These are phyloP conservation scores for Fraxinus floribunda DNA, from an alignment of 305 asterid species.

Conservation along the genomic window DNA sequence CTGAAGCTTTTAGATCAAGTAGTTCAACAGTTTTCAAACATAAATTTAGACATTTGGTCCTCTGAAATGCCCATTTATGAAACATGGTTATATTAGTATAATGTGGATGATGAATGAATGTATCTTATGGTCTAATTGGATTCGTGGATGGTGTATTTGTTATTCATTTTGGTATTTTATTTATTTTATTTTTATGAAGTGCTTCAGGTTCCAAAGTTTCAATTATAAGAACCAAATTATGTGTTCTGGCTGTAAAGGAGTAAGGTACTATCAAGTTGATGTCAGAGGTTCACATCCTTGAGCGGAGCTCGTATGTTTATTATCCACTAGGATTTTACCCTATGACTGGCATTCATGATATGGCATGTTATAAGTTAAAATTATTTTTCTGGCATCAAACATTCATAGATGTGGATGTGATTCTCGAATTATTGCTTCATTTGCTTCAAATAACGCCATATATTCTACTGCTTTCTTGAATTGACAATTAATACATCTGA, in stretches of 20 bases:
- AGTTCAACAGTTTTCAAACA: not conserved
- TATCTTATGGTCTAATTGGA: not conserved
- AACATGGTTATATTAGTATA: not conserved
- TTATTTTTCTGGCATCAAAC: not conserved
- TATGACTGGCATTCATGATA: not conserved
- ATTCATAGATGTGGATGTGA: not conserved
- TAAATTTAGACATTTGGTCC: not conserved
- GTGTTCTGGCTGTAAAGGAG: not conserved
- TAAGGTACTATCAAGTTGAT: not conserved
- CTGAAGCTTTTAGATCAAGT: not conserved
- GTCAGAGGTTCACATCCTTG: not conserved
- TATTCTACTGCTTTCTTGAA: not conserved
- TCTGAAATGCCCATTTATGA: not conserved
- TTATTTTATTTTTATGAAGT: not conserved
- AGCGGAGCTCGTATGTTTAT: not conserved
- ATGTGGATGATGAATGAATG: not conserved
- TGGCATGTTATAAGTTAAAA: not conserved
- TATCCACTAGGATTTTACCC: not conserved
- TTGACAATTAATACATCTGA: conserved; percentile 6
- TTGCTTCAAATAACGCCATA: conserved; percentile 1
- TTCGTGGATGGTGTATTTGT: not conserved
- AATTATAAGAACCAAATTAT: not conserved
- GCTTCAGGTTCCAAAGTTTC: not conserved
- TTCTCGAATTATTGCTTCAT: conserved; percentile 8
- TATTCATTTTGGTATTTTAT: not conserved